Conservation (phyloP, 169 alveolate genomes). For the Plasmodium gonderi region DNA sequence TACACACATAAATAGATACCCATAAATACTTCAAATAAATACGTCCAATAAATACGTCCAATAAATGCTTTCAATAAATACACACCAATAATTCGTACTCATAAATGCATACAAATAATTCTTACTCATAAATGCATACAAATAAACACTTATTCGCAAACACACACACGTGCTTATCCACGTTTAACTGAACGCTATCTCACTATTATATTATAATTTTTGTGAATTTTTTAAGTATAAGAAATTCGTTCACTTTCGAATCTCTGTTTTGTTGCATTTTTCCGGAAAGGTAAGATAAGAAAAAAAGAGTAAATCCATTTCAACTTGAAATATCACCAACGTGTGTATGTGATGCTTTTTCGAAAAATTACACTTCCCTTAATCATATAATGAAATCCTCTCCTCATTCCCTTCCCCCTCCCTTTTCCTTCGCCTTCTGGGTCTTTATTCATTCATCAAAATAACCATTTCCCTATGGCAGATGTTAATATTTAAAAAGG, state of each 20-base stretch:
- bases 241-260: neutral
- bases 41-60: too few relatives aligned
- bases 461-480: too few relatives aligned
- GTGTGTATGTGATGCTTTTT: neutral
- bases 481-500: conserved; percentile 74
- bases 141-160: too few relatives aligned
- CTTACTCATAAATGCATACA: neutral
- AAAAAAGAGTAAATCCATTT: neutral
- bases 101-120: neutral
- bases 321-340: neutral
- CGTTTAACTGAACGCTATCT: too few relatives aligned
- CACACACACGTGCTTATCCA: too few relatives aligned
- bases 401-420: too few relatives aligned
- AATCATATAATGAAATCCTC: neutral
- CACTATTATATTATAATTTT: too few relatives aligned
- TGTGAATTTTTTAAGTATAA: neutral
- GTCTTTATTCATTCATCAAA: too few relatives aligned
- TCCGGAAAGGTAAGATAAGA: neutral
- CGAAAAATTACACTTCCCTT: neutral
- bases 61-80: too few relatives aligned
- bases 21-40: too few relatives aligned
- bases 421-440: neutral
- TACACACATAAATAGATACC: too few relatives aligned
- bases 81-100: too few relatives aligned
- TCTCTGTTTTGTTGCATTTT: neutral